Evolutionary conservation across 257 asterid genomes (phyloP).

Genomic region (Solanum etuberosum): DNA sequence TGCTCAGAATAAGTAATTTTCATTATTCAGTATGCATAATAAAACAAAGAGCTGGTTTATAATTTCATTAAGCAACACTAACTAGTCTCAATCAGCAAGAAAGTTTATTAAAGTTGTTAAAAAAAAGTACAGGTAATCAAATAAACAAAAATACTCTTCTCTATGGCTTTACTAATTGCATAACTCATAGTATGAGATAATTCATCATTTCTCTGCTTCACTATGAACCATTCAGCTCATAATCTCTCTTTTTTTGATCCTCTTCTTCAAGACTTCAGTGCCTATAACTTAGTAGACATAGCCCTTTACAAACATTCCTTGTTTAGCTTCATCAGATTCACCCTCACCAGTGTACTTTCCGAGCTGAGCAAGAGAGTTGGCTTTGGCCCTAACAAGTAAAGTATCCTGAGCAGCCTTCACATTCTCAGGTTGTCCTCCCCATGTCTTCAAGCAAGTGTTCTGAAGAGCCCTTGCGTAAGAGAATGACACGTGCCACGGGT

Average conservation of each 20-base stretch:
- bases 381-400: conserved; percentile 52
- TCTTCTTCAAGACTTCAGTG: background rate
- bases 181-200: background rate
- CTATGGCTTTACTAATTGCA: background rate
- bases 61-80: background rate
- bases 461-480: conserved; percentile 73
- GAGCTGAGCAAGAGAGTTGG: conserved; percentile 74
- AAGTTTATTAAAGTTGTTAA: background rate
- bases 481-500: conserved; percentile 79
- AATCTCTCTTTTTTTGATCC: background rate
- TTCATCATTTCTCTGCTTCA: background rate
- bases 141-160: conserved; percentile 18
- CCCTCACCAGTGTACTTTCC: conserved; percentile 70
- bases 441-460: conserved; percentile 70
- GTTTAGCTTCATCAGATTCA: conserved; percentile 69
- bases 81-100: background rate
- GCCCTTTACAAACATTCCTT: conserved; percentile 70
- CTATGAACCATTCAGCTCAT: conserved; percentile 2
- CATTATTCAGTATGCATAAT: background rate
- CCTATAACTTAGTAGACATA: conserved; percentile 36
- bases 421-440: conserved; percentile 66
- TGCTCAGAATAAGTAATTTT: background rate
- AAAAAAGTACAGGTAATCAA: background rate
- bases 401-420: conserved; percentile 57
- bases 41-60: background rate